Evolutionary conservation across 1,284 basidiomycete species (phyloP), one percentile per base, ranked within the genome.

Genomic region (Pseudozyma sp.): DNA sequence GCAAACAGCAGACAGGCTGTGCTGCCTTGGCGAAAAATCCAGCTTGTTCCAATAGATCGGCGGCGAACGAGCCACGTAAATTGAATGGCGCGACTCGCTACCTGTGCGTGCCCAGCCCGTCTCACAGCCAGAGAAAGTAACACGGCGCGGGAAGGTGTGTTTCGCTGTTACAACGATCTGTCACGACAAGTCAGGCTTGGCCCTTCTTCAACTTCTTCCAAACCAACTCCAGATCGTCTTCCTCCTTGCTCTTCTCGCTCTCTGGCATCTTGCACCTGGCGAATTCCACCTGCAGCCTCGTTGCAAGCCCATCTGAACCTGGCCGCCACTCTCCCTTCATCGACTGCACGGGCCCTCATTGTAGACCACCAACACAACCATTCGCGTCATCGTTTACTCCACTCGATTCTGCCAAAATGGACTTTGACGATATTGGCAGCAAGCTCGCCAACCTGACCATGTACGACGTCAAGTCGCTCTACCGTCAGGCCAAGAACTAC

Each of bases 401-500:
- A 34, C 42, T 17, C 10, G 7, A 17, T 6, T 43, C 34, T 29
- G 54, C 43, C 52, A 63, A 69, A 34, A 69, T 70, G 68, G 61
- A 70, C 24, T 53, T 68, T 46, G 65, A 67, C 48, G 46, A 61
- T 57, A 82, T 78, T 46, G 81, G 82, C 51, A 74, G 67, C 57
- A 80, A 79, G 74, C 46, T 84, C 29, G 76, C 81, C 67, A 83
- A 84, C 63, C 60, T 84, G 33, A 83, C 82, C 24, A 79, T 84
- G 69, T 84, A 83, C 68, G 82, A 84, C 56, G 66, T 84, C 65
- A 82, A 82, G 68, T 74, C 76, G 49, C 54, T 79, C 29, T 84
- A 81, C 53, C 78, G 75, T 45, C 68, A 75, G 50, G 84, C 84
- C 6, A 78, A 76, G 31, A 85, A 85, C 55, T 84, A 85, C 74